Conservation (phyloP, 179 eudicot genomes). For the Beta corolliflora region DNA sequence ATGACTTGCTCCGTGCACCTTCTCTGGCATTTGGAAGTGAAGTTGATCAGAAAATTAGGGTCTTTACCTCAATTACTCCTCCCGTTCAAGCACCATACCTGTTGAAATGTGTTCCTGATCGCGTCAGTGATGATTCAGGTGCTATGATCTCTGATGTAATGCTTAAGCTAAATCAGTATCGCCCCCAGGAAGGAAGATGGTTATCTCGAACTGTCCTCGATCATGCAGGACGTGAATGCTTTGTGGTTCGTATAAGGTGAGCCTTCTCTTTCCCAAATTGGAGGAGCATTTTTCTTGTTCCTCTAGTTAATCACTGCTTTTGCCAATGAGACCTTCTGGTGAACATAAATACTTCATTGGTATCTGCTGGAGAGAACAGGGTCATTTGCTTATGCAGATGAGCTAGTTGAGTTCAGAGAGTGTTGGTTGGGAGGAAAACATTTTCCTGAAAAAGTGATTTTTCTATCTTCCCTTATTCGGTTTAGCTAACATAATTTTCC, state of each 20-base stretch:
- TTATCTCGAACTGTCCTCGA: constrained; percentile 89
- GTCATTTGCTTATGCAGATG: too few species aligned
- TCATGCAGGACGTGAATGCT: constrained; percentile 83
- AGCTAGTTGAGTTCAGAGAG: neutral
- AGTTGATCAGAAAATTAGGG: constrained; percentile 50
- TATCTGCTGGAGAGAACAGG: neutral
- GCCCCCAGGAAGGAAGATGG: constrained; percentile 96
- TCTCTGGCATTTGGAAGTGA: constrained; percentile 62
- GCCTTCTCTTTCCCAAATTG: neutral
- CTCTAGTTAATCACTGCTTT: too few species aligned
- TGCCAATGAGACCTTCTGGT: neutral
- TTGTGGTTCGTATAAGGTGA: constrained; percentile 83
- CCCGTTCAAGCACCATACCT: constrained; percentile 88
- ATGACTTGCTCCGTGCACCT: constrained; percentile 73
- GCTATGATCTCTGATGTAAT: constrained; percentile 93
- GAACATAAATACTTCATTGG: too few species aligned
- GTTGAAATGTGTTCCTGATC: constrained; percentile 86
- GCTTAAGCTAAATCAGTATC: constrained; percentile 72
- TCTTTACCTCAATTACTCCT: constrained; percentile 73
- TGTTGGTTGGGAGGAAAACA: too few species aligned
- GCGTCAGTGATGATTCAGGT: constrained; percentile 91
- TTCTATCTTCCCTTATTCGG: too few species aligned
- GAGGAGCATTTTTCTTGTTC: neutral
- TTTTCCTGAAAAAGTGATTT: too few species aligned
- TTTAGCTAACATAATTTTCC: too few species aligned